Conservation (phyloP, 192 early-diverging fungal species). For the Backusella psychrophila region DNA sequence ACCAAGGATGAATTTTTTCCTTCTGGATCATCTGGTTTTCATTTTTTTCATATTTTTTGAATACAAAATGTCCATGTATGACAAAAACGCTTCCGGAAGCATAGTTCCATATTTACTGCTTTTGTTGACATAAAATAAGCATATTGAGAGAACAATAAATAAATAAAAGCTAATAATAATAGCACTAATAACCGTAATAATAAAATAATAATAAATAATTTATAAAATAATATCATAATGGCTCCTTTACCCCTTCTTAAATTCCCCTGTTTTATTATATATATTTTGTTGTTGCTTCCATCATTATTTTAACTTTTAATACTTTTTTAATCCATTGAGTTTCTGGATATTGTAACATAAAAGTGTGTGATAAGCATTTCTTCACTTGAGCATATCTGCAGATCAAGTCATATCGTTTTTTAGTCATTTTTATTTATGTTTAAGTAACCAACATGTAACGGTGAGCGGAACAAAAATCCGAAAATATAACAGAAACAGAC, state of each 20-base stretch:
- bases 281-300: not conserved
- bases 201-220: not conserved
- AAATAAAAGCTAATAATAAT: conserved; percentile 1
- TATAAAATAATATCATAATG: not conserved
- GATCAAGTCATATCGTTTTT: not conserved
- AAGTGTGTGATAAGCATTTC: not conserved
- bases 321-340: not conserved
- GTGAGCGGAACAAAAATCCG: conserved; percentile 1
- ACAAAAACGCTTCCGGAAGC: not conserved
- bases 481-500: not conserved
- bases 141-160: not conserved
- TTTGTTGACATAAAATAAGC: not conserved
- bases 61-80: not conserved
- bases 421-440: not conserved
- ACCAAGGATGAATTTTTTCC: not conserved
- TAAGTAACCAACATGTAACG: not conserved
- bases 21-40: not conserved
- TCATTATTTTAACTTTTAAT: not conserved
- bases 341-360: not conserved
- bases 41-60: not conserved
- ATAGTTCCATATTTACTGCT: not conserved
- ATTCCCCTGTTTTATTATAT: conserved; percentile 5
- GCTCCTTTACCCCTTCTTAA: not conserved
- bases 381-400: not conserved
- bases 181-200: not conserved